A percentile compares a stretch with the other conserved stretches of the same genome.
Evolutionary conservation across 192 early-diverging fungal species (phyloP).

Genomic region (Rhizoclosmatium globosum): DNA sequence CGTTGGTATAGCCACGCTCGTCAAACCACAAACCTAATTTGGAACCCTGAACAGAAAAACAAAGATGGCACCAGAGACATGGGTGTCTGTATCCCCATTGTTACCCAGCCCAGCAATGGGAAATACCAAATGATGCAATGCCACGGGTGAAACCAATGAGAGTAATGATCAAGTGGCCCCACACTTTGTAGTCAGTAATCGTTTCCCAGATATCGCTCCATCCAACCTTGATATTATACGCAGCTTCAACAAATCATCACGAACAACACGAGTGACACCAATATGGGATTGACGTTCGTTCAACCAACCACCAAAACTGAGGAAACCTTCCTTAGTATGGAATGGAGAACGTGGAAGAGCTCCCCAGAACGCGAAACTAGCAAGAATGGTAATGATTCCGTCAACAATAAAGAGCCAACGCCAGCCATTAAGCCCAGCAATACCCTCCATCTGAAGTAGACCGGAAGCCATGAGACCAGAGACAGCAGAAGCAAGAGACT

Average conservation of each 20-base stretch:
- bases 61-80: no score
- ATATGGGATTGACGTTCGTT: conserved; percentile 61
- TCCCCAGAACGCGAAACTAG: conserved; percentile 62
- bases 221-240: conserved; percentile 14
- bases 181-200: conserved; percentile 38
- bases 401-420: conserved; percentile 74
- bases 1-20: no score
- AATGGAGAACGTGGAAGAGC: conserved; percentile 60
- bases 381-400: conserved; percentile 40
- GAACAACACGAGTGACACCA: conserved; percentile 47
- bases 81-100: no score
- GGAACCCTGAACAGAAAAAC: no score
- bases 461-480: no score
- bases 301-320: conserved; percentile 24
- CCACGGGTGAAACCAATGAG: conserved; percentile 17
- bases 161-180: conserved; percentile 18
- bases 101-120: no score
- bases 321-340: neutral
- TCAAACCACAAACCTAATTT: no score
- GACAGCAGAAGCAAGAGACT: no score
- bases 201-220: conserved; percentile 27
- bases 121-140: no score
- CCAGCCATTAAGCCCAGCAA: conserved; percentile 56
- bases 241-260: conserved; percentile 43
- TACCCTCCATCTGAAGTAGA: no score